Base-by-base conservation (phyloP, 164 flowering plant species). In the Cinnamomum micranthum region DNA sequence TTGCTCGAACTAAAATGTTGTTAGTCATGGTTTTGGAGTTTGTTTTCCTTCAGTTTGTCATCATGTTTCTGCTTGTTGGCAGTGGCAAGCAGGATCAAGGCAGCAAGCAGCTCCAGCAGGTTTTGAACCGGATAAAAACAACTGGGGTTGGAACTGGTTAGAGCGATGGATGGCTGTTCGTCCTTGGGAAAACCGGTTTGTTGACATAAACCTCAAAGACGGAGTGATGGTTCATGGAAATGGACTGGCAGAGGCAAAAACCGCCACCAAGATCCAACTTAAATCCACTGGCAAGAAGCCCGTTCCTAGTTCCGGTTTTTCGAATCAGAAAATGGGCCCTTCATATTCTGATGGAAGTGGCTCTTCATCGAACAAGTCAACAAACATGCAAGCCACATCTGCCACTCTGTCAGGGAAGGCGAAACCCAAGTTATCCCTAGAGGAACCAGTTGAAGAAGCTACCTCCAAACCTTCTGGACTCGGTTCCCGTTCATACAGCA, bases 91-190 rank as follows among this genome's bases (percentile, higher is more conserved):
- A 69, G 95, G 97, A 70, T 85, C 95, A 63, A 90, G 91, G 63
- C 97, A 89, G 85, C 89, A 82, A 72, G 80, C 81, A 73, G 55
- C 75, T 13, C 82, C 80, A 20, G 71, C 90, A 50, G 92, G 92
- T 64, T 93, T 90, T 84, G 89, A 92, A 82, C 98, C 98, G n/a
- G 98, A 95, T 85, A 91, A 89, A 83, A 91, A 87, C 86, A 92
- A 85, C 84, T 94, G 98, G 99, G 97, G 98, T n/a, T 96, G 99
- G 99, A 96, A 92, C 82, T 96, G 99, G 99, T 84, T 96, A 86
- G 99, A 96, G 85, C 87, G 98, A 79, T 96, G 99, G 99, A 94
- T 94, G 99, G 97, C 97, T 71, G 98, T 93, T 60, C 97, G 98
- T 62, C 99, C 98, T 27, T 96, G 98, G 98, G 99, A 96, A 76